A percentile compares a stretch with the other conserved stretches of the same genome.
Conservation (phyloP, 2,329 filamentous ascomycete species). For the Monosporascus sp. region DNA sequence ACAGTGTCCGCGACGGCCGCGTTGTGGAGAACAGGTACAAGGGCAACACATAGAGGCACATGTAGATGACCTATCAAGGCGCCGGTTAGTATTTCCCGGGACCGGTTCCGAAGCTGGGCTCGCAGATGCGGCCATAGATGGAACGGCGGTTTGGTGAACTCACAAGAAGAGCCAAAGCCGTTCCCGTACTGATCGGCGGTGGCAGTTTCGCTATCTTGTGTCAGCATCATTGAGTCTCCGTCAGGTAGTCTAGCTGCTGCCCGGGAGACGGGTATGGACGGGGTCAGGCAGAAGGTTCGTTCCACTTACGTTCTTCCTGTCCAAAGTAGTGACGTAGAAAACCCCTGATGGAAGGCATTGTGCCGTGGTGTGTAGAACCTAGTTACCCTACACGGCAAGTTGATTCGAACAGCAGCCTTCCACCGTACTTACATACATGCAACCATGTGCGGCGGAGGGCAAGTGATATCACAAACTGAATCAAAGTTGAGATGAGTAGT, state of each 20-base stretch:
- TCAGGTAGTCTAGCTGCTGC: no score
- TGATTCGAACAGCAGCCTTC: no score
- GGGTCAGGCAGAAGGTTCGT: background rate
- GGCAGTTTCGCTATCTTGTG: conserved; percentile 24
- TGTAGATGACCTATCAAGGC: conserved; percentile 63
- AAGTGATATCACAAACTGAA: no score
- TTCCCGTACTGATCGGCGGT: conserved; percentile 35
- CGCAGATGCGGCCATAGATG: conserved; percentile 11
- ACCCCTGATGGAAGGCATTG: conserved; percentile 25
- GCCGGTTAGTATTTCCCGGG: background rate
- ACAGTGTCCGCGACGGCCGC: conserved; percentile 71
- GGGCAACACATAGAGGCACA: conserved; percentile 82
- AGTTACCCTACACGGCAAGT: no score
- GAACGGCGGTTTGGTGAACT: conserved; percentile 12
- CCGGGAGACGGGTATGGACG: no score
- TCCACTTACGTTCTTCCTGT: conserved; percentile 25
- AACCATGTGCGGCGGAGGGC: no score
- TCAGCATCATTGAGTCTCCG: conserved; percentile 10
- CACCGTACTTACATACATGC: no score
- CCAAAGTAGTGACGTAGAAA: conserved; percentile 24
- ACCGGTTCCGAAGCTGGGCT: background rate
- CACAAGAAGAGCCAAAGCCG: conserved; percentile 33
- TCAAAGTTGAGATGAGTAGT: no score
- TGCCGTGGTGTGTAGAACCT: background rate
- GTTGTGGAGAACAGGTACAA: conserved; percentile 81